These are phyloP conservation scores for Pleurotus citrinopileatus DNA, from an alignment of 768 basidiomycete species.

Conservation along the genomic window DNA sequence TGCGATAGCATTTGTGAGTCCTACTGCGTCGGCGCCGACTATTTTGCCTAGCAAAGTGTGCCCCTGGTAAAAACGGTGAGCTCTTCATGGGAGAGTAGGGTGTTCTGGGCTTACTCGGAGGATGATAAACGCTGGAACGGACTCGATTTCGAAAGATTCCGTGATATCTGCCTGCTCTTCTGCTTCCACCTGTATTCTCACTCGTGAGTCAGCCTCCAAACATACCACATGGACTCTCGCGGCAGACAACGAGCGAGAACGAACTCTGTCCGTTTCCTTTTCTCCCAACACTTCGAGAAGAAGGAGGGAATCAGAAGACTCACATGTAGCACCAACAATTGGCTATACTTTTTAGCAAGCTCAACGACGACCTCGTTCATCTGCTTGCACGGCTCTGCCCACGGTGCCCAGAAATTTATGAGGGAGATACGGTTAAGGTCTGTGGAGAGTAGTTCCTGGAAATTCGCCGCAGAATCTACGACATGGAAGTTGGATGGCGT, in stretches of 20 bases:
- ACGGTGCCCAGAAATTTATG: slow-evolving; percentile 91
- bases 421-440: slow-evolving; percentile 84
- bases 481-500: slow-evolving; percentile 26
- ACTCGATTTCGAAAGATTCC: slow-evolving; percentile 89
- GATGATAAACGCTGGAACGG: slow-evolving; percentile 83
- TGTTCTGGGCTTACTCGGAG: slow-evolving; percentile 55
- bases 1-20: slow-evolving; percentile 58
- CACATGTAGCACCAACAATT: slow-evolving; percentile 75
- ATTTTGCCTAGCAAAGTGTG: slow-evolving; percentile 81
- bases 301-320: slow-evolving; percentile 12
- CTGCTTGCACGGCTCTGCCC: slow-evolving; percentile 88
- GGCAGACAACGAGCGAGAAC: neutral
- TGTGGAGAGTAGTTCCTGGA: slow-evolving; percentile 67
- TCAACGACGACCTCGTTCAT: slow-evolving; percentile 82
- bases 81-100: neutral
- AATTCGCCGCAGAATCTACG: slow-evolving; percentile 65
- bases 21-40: slow-evolving; percentile 73
- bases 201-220: neutral
- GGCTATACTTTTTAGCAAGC: slow-evolving; percentile 68
- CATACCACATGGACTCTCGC: neutral
- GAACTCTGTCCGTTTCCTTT: too few relatives aligned
- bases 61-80: slow-evolving; percentile 48
- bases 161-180: slow-evolving; percentile 80
- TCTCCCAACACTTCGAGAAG: neutral
- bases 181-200: slow-evolving; percentile 67